phyloP scores from a whole-genome alignment of 2,329 filamentous ascomycete species.

The Alternaria metachromatica region DNA sequence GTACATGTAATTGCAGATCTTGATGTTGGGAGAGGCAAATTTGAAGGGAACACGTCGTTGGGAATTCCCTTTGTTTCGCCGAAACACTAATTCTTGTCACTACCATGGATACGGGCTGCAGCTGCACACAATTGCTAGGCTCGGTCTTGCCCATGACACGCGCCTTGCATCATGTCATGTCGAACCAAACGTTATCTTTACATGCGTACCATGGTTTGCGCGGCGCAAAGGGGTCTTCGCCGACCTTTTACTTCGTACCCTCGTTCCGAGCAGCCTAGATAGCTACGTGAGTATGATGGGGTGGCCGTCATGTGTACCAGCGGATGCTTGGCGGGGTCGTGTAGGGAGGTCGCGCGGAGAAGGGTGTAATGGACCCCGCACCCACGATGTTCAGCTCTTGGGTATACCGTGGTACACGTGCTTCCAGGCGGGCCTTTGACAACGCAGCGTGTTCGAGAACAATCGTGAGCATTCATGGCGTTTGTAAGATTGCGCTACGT shows the following conservation, averaged over 20 bases:
- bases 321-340: neutral
- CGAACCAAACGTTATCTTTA: slow-evolving; percentile 9
- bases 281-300: neutral
- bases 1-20: neutral
- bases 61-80: neutral
- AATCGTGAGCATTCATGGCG: neutral
- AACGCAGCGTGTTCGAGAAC: neutral
- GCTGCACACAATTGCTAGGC: neutral
- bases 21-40: neutral
- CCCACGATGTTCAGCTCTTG: neutral
- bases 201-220: slow-evolving; percentile 13
- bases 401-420: neutral
- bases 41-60: neutral
- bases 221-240: slow-evolving; percentile 2
- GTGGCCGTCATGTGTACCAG: neutral
- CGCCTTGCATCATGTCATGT: slow-evolving; percentile 14
- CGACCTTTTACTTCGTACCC: neutral
- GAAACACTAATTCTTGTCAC: neutral
- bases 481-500: neutral
- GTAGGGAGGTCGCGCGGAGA: neutral
- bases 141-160: slow-evolving; percentile 1
- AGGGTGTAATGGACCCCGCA: neutral
- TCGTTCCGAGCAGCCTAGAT: neutral
- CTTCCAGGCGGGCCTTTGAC: neutral
- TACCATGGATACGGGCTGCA: slow-evolving; percentile 9